Conservation (phyloP, 257 asterid genomes). For the Lantana camara region DNA sequence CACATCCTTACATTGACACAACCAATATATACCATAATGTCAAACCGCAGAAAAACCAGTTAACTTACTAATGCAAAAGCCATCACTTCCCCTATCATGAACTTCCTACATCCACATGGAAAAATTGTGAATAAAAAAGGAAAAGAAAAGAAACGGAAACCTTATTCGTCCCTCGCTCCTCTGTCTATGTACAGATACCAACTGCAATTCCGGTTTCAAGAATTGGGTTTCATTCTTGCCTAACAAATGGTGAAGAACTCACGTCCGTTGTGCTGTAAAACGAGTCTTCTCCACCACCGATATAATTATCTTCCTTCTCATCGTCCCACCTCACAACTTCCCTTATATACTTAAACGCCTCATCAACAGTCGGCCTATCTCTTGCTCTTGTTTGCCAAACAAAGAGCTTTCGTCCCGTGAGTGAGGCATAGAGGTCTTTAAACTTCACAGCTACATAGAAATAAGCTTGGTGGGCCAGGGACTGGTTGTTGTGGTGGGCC, state of each 20-base stretch:
- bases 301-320: conserved; percentile 67
- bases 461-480: conserved; percentile 85
- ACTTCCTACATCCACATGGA: neutral
- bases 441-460: conserved; percentile 92
- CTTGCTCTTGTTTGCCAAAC: conserved; percentile 90
- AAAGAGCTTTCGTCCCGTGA: conserved; percentile 69
- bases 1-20: neutral
- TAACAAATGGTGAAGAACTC: conserved; percentile 56
- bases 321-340: conserved; percentile 96
- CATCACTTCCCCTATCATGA: neutral
- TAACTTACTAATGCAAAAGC: neutral
- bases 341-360: conserved; percentile 79
- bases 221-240: conserved; percentile 39
- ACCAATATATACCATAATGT: neutral
- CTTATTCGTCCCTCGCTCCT: conserved; percentile 22
- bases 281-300: conserved; percentile 65
- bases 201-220: conserved; percentile 12
- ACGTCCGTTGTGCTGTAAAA: conserved; percentile 92
- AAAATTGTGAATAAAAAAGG: neutral
- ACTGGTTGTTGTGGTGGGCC: conserved; percentile 65
- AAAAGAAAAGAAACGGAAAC: neutral
- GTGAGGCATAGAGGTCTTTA: conserved; percentile 75
- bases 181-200: conserved; percentile 43
- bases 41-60: neutral
- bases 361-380: conserved; percentile 72